Percentiles rank a stretch among this genome's conserved stretches.
phyloP scores from a whole-genome alignment of 2,329 filamentous ascomycete species.

The Colletotrichum scovillei region DNA sequence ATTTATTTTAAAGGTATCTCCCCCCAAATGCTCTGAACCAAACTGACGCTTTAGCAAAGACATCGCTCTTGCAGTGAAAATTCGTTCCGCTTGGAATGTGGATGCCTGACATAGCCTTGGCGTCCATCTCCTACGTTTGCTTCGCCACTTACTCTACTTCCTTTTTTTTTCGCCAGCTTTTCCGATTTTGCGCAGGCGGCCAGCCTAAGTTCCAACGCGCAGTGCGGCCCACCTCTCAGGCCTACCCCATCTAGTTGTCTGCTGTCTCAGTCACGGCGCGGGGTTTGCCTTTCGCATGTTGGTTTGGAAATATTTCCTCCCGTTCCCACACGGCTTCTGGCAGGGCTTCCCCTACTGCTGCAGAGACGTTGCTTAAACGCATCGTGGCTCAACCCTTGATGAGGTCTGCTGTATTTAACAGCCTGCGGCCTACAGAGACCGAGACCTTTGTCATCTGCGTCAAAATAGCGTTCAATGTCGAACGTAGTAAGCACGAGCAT shows the following conservation, averaged over 20 bases:
- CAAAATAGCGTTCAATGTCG: neutral
- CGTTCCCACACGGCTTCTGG: neutral
- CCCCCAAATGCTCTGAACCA: neutral
- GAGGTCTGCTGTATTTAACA: neutral
- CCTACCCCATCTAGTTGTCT: neutral
- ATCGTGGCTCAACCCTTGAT: neutral
- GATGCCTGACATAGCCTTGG: neutral
- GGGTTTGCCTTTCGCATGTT: neutral
- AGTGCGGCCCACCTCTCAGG: neutral
- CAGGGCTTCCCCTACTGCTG: neutral
- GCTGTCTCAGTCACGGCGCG: neutral
- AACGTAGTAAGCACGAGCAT: neutral
- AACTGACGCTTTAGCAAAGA: neutral
- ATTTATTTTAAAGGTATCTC: neutral
- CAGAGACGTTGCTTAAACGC: neutral
- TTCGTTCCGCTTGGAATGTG: neutral
- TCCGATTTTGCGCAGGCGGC: neutral
- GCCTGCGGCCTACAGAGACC: neutral
- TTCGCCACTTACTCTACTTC: neutral
- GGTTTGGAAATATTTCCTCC: neutral
- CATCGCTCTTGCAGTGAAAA: neutral
- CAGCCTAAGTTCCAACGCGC: neutral
- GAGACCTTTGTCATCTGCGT: neutral
- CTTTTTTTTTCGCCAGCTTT: neutral
- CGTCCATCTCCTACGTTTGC: neutral